Evolutionary conservation across 805 yeast genomes (phyloP), one percentile per base, ranked within the genome.

Genomic region (Starmerella floricola): DNA sequence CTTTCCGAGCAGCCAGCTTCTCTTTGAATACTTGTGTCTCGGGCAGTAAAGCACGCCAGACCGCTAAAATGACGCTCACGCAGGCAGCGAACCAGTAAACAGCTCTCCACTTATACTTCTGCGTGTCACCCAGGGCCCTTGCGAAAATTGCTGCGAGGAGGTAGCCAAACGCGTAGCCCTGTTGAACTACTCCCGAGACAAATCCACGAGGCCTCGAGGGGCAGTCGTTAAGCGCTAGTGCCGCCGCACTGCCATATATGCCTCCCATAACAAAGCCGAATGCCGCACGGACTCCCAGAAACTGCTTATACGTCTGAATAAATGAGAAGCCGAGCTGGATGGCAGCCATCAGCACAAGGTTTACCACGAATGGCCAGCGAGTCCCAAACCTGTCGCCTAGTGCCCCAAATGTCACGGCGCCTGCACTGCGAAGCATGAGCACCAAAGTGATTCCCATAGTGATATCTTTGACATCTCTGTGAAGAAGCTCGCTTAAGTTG

Each of bases 181-280:
- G 80, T 61, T 83, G 94, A 56, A 84, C 73, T 32, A 81, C 59
- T 37, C 86, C 86, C 15, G 78, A 72, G 21, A 79, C 56, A 34
- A 76, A 60, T 31, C 81, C 79, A 52, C 80, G 68, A 12, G 83
- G 74, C 23, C 60, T 63, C 2, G 57, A 57, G 1, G 84, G 84
- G 38, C 75, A 68, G 53, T 78, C 80, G 50, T 77, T 82, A 26
- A 79, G 65, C 6, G 85, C 76, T 5, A 78, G 73, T 8, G 80
- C 79, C 20, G 78, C 71, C 28, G 77, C 72, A 44, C 74, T 71
- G 29, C 82, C 83, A 54, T 69, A 79, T 40, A 76, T 62, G 40
- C 84, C 85, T 32, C 85, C 86, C 82, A 78, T 76, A 36, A 76
- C 72, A 38, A 77, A 62, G 34, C 87, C 86, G 55, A 74, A 79